Evolutionary conservation across 2,329 filamentous ascomycete genomes (phyloP), one percentile per base, ranked within the genome.

Genomic region (Remersonia thermophila): DNA sequence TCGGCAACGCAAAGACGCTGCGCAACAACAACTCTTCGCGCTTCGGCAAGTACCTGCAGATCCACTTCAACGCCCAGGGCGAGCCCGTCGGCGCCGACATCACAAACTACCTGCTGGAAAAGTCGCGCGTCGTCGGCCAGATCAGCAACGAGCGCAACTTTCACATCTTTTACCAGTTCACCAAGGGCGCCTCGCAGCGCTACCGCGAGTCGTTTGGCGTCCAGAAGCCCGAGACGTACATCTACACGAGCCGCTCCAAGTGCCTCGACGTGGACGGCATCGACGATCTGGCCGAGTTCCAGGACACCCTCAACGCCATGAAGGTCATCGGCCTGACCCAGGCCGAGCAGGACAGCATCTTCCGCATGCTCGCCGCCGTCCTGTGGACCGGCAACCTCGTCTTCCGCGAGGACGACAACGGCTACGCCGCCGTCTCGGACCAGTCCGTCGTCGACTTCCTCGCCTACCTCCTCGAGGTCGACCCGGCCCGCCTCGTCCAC

Each of bases 161-260:
- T 60, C 91, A 98, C 62, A 96, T 98, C 52, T 98, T 98, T 59
- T 98, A 98, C 62, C 91, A 98, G 59, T 95, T 96, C 59, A 84
- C 91, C 32, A 98, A 96, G 62, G 86, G 83, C 3, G 89, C 89
- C 8, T 82, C 86, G n/a, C 71, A 80, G 48, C 75, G 80, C 40
- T 93, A 96, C 60, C 72, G 85, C 56, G 77, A 91, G 52, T 77
- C 68, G n/a, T 95, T 84, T 54, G 91, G 91, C 34, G 68, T 98
- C 14, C 89, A 96, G 57, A 80, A 81, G 49, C 91, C 91, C 16
- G 83, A 93, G 52, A 84, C 86, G 25, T 98, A 98, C 58, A 64
- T 83, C 16, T 98, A 98, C 57, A 94, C 87, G 12, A 95, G 85
- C 60, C 77, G 76, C 48, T 94, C 89, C 40, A 93, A 94, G 64